A percentile compares a stretch with the other conserved stretches of the same genome.
Conservation (phyloP, 306 rosid genomes). For the Fagus crenata region DNA sequence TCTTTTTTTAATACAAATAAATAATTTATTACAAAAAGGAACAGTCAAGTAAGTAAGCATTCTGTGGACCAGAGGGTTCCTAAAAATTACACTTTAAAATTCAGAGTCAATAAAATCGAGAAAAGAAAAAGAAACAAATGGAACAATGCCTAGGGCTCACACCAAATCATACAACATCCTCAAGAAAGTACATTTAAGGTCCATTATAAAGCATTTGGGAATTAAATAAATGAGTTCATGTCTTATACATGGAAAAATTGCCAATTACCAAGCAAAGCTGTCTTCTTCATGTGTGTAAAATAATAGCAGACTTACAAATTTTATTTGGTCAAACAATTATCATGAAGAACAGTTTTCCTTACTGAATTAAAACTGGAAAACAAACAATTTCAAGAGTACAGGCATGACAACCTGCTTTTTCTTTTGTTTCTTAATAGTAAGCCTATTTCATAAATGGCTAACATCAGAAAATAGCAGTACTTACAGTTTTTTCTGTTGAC, state of each 20-base stretch:
- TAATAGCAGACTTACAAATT: not conserved
- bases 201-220: no score
- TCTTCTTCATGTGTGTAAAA: not conserved
- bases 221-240: not conserved
- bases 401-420: not conserved
- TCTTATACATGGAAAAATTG: not conserved
- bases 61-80: no score
- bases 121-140: no score
- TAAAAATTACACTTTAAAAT: no score
- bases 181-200: no score
- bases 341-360: not conserved
- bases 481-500: slow-evolving; percentile 58
- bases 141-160: no score
- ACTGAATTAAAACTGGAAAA: not conserved
- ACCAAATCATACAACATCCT: no score
- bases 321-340: not conserved
- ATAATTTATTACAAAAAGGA: no score
- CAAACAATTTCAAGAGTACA: not conserved
- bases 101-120: no score
- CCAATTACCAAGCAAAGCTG: not conserved
- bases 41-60: no score
- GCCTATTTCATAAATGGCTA: not conserved
- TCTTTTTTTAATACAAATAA: no score
- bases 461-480: slow-evolving; percentile 27
- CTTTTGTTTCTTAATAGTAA: not conserved